Percentiles rank a stretch among this genome's conserved stretches.
Conservation (phyloP, 2,329 filamentous ascomycete genomes). For the Xylariales sp. region DNA sequence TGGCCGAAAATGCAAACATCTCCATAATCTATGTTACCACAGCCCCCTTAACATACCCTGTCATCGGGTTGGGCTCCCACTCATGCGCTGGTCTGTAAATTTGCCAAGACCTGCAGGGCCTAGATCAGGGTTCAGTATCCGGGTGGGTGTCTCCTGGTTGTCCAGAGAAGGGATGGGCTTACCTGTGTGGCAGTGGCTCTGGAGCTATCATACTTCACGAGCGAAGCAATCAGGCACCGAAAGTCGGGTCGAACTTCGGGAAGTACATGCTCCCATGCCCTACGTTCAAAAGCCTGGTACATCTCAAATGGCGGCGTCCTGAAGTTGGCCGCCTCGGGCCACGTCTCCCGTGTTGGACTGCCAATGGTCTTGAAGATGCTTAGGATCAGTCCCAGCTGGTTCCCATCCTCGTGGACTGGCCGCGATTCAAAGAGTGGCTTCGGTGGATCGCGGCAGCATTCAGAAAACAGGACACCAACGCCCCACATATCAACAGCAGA, state of each 20-base stretch:
- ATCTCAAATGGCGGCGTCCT: slow-evolving; percentile 81
- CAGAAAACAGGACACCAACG: slow-evolving; percentile 77
- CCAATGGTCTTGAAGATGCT: slow-evolving; percentile 92
- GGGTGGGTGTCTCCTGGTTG: too few relatives aligned
- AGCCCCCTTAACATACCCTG: too few relatives aligned
- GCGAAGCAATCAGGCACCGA: slow-evolving; percentile 58
- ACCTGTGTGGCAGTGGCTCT: slow-evolving; percentile 65
- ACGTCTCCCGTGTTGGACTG: slow-evolving; percentile 72
- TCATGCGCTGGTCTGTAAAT: too few relatives aligned
- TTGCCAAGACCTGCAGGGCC: too few relatives aligned
- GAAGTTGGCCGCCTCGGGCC: slow-evolving; percentile 74
- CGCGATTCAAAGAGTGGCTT: slow-evolving; percentile 79
- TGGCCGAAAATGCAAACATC: too few relatives aligned
- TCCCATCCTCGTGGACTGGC: slow-evolving; percentile 69
- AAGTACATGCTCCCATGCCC: slow-evolving; percentile 67
- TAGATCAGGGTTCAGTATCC: too few relatives aligned
- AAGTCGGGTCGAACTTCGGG: slow-evolving; percentile 53
- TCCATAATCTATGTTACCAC: too few relatives aligned
- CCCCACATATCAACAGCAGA: slow-evolving; percentile 83
- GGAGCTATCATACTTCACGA: slow-evolving; percentile 71
- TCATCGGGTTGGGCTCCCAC: too few relatives aligned
- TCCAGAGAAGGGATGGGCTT: slow-evolving; percentile 7
- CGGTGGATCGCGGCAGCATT: slow-evolving; percentile 55
- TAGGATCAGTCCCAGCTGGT: slow-evolving; percentile 83
- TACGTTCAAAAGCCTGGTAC: slow-evolving; percentile 69